Evolutionary conservation across 306 rosid genomes (phyloP), one percentile per base, ranked within the genome.

Genomic region (Prunus fruticosa): DNA sequence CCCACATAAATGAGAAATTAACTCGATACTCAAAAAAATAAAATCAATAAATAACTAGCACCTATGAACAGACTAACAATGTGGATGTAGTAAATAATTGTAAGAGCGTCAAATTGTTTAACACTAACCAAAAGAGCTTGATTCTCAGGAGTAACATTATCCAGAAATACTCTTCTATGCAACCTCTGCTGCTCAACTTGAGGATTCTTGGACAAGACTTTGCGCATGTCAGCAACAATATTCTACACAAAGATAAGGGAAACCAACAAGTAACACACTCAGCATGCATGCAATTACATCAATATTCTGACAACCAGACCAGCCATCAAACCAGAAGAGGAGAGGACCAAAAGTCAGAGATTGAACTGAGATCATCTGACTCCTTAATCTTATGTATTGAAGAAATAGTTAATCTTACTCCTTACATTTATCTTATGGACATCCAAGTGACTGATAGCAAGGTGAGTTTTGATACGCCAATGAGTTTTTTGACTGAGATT

Each of bases 211-310:
- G 98, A 93, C 81, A 94, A 88, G 71, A 92, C 98, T 81, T 94
- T 94, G 71, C 97, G 88, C 97, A 91, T 94, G 83, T 94, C 98
- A 34, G 98, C 96, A 63, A 94, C 98, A 79, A 94, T 94, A 76
- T 63, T 90, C 98, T 94, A 89, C 78, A 68, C 63, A 74, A 9
- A 77, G 38, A 86, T 64, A 76, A 81, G 83, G 51, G 27, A 51
- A 56, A 64, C 58, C 38, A 57, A n/a, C 7, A 8, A 38, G 6
- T 56, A 11, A 38, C 19, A 57, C 20, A 38, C 25, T 72, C 38
- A 72, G 18, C 19, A 14, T 2, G 11, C 30, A 28, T 28, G 13
- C 20, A 62, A 62, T 28, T 62, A 62, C 43, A 25, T 25, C 64
- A 60, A 11, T 60, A 20, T 14, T 62, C 67, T 62, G 11, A 14